Evolutionary conservation across 2,329 filamentous ascomycete genomes (phyloP).

Genomic region (Ceratocystis alfenasii): DNA sequence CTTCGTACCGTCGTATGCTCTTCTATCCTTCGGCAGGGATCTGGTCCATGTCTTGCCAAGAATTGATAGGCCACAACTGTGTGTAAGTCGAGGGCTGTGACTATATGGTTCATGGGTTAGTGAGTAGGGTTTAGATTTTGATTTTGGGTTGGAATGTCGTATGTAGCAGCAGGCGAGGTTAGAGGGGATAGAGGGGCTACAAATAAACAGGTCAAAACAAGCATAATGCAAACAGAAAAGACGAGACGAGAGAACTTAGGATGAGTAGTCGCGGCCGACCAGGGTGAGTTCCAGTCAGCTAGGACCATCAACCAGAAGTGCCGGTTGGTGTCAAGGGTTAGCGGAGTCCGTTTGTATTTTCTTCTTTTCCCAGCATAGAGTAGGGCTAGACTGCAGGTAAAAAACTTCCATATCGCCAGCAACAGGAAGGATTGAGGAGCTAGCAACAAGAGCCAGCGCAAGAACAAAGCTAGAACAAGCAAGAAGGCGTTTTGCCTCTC

Average conservation of each 20-base stretch:
- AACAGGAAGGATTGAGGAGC: not conserved
- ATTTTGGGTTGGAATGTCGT: not conserved
- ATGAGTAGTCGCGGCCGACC: not conserved
- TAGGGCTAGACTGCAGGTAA: not conserved
- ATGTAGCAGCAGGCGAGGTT: not conserved
- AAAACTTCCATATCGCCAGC: not conserved
- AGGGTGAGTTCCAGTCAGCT: too few relatives aligned
- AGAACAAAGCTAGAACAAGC: not conserved
- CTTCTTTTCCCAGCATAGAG: too few relatives aligned
- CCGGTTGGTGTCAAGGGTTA: too few relatives aligned
- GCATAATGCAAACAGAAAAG: not conserved
- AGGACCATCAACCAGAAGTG: too few relatives aligned
- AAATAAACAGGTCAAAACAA: not conserved
- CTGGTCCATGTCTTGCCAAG: not conserved
- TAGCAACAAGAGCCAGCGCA: not conserved
- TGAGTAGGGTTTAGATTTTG: too few relatives aligned
- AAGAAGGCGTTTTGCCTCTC: too few relatives aligned
- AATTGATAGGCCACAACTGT: not conserved
- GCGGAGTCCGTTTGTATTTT: too few relatives aligned
- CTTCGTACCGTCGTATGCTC: not conserved
- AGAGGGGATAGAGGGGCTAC: not conserved
- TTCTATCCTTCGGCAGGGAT: not conserved
- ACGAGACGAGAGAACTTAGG: not conserved
- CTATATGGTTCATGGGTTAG: too few relatives aligned
- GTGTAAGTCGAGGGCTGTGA: not conserved